These are phyloP conservation scores for Rachicladosporium sp. DNA, from an alignment of 2,329 filamentous ascomycete genomes.

Conservation along the genomic window DNA sequence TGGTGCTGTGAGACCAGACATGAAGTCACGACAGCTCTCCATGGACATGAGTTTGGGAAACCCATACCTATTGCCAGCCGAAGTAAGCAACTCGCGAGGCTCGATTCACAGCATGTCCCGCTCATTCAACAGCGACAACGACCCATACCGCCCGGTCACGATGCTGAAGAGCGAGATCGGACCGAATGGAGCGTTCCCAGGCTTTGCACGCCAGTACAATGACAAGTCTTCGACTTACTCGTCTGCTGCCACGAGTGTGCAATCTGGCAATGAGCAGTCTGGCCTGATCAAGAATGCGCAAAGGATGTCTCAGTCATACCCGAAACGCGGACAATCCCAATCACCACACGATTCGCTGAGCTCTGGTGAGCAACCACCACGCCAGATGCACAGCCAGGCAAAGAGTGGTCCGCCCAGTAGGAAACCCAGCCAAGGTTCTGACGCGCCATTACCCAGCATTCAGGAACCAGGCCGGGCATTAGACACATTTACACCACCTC, in stretches of 20 bases:
- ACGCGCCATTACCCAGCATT: conserved; percentile 7
- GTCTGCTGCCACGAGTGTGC: conserved; percentile 35
- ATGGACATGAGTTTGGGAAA: conserved; percentile 60
- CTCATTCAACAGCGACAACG: conserved; percentile 60
- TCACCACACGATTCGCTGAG: conserved; percentile 8
- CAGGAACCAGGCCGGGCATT: conserved; percentile 7
- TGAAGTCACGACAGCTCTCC: conserved; percentile 38
- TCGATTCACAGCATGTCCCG: conserved; percentile 78
- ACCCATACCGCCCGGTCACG: conserved; percentile 63
- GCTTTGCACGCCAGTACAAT: conserved; percentile 12
- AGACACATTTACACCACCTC: conserved; percentile 8
- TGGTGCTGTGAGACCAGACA: background rate
- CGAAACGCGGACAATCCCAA: conserved; percentile 19
- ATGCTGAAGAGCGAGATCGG: conserved; percentile 41
- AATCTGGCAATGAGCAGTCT: conserved; percentile 31
- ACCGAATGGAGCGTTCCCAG: background rate
- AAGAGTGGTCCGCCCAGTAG: conserved; percentile 6
- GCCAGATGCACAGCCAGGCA: conserved; percentile 13
- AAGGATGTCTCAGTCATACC: conserved; percentile 43
- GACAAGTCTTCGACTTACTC: conserved; percentile 38
- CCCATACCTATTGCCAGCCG: conserved; percentile 87
- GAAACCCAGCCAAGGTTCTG: conserved; percentile 8
- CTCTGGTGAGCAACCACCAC: conserved; percentile 7
- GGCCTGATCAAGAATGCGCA: conserved; percentile 45
- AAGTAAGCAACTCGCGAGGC: conserved; percentile 64